phyloP scores from a whole-genome alignment of 176 grass and related monocot species.

The Leersia perrieri region DNA sequence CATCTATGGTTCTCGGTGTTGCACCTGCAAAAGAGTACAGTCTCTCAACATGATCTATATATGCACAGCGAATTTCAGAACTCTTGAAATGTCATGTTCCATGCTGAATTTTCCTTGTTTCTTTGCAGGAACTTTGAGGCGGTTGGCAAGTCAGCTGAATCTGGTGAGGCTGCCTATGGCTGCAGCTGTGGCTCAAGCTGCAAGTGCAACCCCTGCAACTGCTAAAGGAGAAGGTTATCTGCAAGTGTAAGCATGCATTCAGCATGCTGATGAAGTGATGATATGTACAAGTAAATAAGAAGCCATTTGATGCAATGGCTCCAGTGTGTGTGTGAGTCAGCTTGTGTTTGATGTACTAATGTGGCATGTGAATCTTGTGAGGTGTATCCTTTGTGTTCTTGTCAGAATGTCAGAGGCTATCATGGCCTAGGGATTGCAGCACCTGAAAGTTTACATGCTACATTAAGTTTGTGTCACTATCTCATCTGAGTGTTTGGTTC shows the following conservation, averaged over 20 bases:
- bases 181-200: not conserved
- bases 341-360: not conserved
- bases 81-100: not conserved
- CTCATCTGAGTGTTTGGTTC: not conserved
- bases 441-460: not conserved
- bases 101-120: not conserved
- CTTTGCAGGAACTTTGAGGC: not conserved
- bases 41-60: not conserved
- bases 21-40: slow-evolving; percentile 17
- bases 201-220: not conserved
- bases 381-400: not conserved
- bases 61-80: not conserved
- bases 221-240: not conserved
- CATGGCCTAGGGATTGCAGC: not conserved
- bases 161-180: not conserved
- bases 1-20: slow-evolving; percentile 23
- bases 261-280: not conserved
- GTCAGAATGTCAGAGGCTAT: not conserved
- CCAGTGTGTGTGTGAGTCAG: not conserved
- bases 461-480: not conserved
- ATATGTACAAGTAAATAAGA: not conserved
- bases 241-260: not conserved
- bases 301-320: not conserved
- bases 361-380: not conserved
- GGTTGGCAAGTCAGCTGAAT: not conserved